Evolutionary conservation across 2,329 filamentous ascomycete species (phyloP).

Genomic region (Arthroderma sp.): DNA sequence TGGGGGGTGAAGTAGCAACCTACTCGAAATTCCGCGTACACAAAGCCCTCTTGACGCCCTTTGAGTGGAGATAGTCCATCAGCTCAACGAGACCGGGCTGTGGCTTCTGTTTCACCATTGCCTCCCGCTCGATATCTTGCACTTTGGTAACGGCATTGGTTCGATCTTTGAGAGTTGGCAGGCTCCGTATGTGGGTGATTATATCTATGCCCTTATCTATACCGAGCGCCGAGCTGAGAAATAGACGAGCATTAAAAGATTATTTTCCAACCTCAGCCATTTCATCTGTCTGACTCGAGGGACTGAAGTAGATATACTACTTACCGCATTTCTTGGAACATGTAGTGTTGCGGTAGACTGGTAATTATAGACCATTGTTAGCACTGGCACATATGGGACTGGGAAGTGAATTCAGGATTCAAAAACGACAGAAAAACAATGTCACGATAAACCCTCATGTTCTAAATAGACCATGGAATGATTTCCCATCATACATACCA

Average conservation of each 20-base stretch:
- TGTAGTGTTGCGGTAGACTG: slow-evolving; percentile 84
- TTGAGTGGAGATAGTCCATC: slow-evolving; percentile 67
- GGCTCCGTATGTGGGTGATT: slow-evolving; percentile 68
- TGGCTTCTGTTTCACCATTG: slow-evolving; percentile 67
- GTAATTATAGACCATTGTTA: slow-evolving; percentile 1
- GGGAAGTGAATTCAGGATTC: too few relatives aligned
- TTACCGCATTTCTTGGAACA: slow-evolving; percentile 79
- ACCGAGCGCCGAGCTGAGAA: slow-evolving; percentile 42
- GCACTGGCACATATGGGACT: neutral
- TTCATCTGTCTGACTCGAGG: neutral
- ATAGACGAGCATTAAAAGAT: neutral
- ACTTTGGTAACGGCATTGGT: slow-evolving; percentile 58
- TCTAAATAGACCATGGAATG: too few relatives aligned
- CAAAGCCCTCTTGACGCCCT: slow-evolving; percentile 61
- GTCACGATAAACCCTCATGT: too few relatives aligned
- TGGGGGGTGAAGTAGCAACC: slow-evolving; percentile 12
- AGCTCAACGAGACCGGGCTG: slow-evolving; percentile 66
- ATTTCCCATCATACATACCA: slow-evolving; percentile 46
- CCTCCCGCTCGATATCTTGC: slow-evolving; percentile 62
- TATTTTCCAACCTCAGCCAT: neutral
- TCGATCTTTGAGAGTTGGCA: slow-evolving; percentile 49
- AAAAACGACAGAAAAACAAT: too few relatives aligned
- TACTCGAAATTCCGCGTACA: slow-evolving; percentile 89
- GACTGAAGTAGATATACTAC: slow-evolving; percentile 5
- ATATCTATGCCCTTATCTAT: slow-evolving; percentile 70